Evolutionary conservation across 805 yeast genomes (phyloP).

Genomic region (Ogataea saltuana): DNA sequence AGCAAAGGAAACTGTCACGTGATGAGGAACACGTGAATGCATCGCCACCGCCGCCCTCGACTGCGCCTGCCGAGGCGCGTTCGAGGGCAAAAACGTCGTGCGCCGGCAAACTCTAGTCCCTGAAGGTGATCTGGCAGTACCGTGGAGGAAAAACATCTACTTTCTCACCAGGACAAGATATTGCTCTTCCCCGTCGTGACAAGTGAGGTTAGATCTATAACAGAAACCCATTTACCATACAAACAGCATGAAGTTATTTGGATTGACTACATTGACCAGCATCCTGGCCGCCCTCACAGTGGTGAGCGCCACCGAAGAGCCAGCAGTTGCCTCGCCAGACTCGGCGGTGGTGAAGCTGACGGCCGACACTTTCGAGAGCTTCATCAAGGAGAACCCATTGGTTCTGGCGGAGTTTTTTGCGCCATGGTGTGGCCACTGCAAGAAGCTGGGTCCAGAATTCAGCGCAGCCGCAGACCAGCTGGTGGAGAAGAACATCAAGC

Average conservation of each 20-base stretch:
- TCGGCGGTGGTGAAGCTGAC: constrained; percentile 86
- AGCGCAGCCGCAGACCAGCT: constrained; percentile 68
- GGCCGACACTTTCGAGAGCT: constrained; percentile 61
- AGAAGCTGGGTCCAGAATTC: constrained; percentile 80
- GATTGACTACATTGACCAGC: constrained; percentile 40
- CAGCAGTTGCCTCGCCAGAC: constrained; percentile 75
- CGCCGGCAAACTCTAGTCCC: too few species aligned
- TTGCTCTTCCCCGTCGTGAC: too few species aligned
- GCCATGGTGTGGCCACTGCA: constrained; percentile 99
- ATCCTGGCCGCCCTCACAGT: constrained; percentile 40
- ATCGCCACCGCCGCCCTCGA: too few species aligned
- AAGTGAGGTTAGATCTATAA: background rate
- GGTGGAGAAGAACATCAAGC: constrained; percentile 59
- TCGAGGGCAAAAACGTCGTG: background rate
- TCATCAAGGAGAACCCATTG: constrained; percentile 69
- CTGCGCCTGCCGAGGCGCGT: too few species aligned
- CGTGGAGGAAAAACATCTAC: background rate
- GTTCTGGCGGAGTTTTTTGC: constrained; percentile 88
- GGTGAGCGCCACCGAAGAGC: constrained; percentile 40
- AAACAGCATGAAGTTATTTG: constrained; percentile 41
- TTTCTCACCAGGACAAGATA: too few species aligned
- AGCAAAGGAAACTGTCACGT: background rate
- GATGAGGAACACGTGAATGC: background rate
- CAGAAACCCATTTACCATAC: background rate
- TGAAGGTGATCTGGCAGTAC: constrained; percentile 7